Conservation (phyloP, 805 yeast genomes). For the Saccharomycopsis capsularis region DNA sequence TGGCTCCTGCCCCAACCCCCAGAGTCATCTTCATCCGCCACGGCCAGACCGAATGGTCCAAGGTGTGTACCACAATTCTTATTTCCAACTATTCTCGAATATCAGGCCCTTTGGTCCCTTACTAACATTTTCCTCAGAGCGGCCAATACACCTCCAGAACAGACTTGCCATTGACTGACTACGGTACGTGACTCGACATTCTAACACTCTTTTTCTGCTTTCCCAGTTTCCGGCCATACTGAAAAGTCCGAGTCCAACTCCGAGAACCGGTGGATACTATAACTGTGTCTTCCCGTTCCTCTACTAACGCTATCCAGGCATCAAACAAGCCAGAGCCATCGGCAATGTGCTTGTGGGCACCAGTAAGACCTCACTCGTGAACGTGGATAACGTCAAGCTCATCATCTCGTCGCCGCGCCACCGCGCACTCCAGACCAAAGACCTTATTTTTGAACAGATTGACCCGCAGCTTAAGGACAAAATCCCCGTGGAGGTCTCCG, state of each 20-base stretch:
- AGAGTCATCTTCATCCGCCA: constrained; percentile 71
- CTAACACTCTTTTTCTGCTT: neutral
- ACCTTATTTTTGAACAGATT: constrained; percentile 49
- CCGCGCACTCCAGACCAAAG: constrained; percentile 71
- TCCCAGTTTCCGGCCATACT: neutral
- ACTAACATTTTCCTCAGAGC: too few species aligned
- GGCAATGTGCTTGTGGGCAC: constrained; percentile 62
- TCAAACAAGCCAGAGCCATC: constrained; percentile 63
- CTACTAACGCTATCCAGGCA: constrained; percentile 25
- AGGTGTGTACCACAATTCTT: constrained; percentile 4
- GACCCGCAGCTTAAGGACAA: constrained; percentile 35
- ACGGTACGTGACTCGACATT: constrained; percentile 37
- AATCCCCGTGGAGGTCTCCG: constrained; percentile 44
- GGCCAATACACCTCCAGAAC: constrained; percentile 90
- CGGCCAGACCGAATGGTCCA: constrained; percentile 95
- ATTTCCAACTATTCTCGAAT: too few species aligned
- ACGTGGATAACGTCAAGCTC: constrained; percentile 54
- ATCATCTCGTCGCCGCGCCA: constrained; percentile 75
- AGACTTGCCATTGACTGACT: constrained; percentile 69
- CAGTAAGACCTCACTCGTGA: constrained; percentile 45
- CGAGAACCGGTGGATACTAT: neutral
- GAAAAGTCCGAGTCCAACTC: neutral
- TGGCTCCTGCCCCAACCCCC: constrained; percentile 42
- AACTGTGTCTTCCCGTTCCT: neutral
- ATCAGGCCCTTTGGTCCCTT: neutral